Percentiles rank a stretch among this genome's conserved stretches.
Conservation (phyloP, 1,284 basidiomycete species). For the Boletus hoseneyae region DNA sequence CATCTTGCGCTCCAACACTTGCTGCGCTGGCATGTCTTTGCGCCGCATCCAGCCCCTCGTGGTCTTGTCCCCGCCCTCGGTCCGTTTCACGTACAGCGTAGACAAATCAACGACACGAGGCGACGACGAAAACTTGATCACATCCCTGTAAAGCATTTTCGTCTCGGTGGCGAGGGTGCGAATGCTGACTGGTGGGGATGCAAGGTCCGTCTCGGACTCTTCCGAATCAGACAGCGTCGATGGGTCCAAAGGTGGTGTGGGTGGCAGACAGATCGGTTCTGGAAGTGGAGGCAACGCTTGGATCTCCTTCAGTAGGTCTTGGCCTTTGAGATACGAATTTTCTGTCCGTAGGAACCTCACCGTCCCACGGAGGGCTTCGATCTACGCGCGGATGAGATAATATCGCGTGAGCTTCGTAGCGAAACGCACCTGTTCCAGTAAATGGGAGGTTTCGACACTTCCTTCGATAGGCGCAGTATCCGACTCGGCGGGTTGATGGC, state of each 20-base stretch:
- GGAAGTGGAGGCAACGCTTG: slow-evolving; percentile 66
- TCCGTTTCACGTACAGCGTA: slow-evolving; percentile 48
- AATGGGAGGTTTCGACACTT: slow-evolving; percentile 79
- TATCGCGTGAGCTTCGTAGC: background rate
- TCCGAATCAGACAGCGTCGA: slow-evolving; percentile 63
- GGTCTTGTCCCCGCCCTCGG: slow-evolving; percentile 38
- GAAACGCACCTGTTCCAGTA: slow-evolving; percentile 72
- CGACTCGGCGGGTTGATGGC: slow-evolving; percentile 51
- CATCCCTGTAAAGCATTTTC: slow-evolving; percentile 78
- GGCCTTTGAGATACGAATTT: slow-evolving; percentile 89
- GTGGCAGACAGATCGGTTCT: slow-evolving; percentile 41
- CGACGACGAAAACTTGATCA: slow-evolving; percentile 76
- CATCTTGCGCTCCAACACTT: slow-evolving; percentile 71
- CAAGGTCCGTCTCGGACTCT: slow-evolving; percentile 53
- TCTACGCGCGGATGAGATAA: slow-evolving; percentile 42
- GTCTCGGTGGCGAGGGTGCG: slow-evolving; percentile 75
- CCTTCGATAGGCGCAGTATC: slow-evolving; percentile 69
- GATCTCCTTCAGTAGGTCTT: slow-evolving; percentile 82
- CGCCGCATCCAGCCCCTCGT: slow-evolving; percentile 63
- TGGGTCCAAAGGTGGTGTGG: slow-evolving; percentile 60
- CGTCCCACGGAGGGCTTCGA: slow-evolving; percentile 87
- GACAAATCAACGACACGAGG: slow-evolving; percentile 83
- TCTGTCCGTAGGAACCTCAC: slow-evolving; percentile 88
- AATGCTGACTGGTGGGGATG: slow-evolving; percentile 48
- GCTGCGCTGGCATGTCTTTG: slow-evolving; percentile 75